A percentile compares a stretch with the other conserved stretches of the same genome.
Evolutionary conservation across 1,284 basidiomycete genomes (phyloP).

Genomic region (Rhodotorula sp.): DNA sequence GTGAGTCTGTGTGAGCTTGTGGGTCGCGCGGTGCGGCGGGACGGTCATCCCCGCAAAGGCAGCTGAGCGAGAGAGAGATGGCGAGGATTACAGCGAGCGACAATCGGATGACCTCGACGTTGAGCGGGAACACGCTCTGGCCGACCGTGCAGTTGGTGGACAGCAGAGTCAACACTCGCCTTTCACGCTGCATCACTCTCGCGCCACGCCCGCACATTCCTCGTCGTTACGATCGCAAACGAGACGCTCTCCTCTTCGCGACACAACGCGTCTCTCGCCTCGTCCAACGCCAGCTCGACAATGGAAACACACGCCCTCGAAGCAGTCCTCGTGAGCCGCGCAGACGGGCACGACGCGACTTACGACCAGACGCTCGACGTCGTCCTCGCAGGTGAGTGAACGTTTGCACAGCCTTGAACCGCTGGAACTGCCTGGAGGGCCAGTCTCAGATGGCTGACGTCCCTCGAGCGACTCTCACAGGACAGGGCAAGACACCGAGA

Average conservation of each 20-base stretch:
- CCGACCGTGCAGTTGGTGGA: too few species aligned
- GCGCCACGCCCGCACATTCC: too few species aligned
- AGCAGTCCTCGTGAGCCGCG: constrained; percentile 1
- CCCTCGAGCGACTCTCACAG: not conserved
- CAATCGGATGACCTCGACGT: too few species aligned
- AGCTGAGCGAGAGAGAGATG: not conserved
- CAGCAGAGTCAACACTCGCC: too few species aligned
- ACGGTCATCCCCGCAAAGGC: not conserved
- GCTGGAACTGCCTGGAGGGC: too few species aligned
- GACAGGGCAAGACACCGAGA: not conserved
- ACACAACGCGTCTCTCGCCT: too few species aligned
- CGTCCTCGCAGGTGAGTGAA: constrained; percentile 13
- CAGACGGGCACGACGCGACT: constrained; percentile 19
- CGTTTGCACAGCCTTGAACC: not conserved
- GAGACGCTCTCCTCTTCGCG: too few species aligned
- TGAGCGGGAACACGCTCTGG: too few species aligned
- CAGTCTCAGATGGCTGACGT: not conserved
- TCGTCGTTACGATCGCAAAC: too few species aligned
- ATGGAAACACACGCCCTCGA: constrained; percentile 26
- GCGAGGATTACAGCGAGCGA: not conserved
- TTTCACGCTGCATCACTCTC: too few species aligned
- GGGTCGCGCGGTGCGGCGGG: not conserved
- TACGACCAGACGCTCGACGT: constrained; percentile 24
- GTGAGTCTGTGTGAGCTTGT: not conserved
- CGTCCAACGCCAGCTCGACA: not conserved